A percentile compares a stretch with the other conserved stretches of the same genome.
phyloP scores from a whole-genome alignment of 257 asterid species.

The Dorcoceras hygrometricum region DNA sequence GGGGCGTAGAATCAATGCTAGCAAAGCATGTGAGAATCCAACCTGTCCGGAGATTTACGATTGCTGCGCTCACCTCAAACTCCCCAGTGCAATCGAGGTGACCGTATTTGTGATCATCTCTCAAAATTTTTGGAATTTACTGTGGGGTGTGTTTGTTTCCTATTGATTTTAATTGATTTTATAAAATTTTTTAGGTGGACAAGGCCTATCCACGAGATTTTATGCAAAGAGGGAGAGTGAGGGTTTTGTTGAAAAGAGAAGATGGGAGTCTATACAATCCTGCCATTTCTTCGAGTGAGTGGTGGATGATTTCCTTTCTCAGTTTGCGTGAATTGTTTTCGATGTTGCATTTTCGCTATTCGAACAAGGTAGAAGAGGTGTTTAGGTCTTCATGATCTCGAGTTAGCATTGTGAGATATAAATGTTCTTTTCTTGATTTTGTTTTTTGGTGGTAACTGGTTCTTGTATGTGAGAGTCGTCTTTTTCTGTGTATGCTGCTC shows the following conservation, averaged over 20 bases:
- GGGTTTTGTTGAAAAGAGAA: conserved; percentile 77
- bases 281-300: conserved; percentile 69
- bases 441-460: not conserved
- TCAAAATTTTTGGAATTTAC: too few relatives aligned
- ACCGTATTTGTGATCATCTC: too few relatives aligned
- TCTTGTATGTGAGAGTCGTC: not conserved
- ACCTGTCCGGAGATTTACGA: conserved; percentile 76
- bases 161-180: not conserved
- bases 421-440: too few relatives aligned
- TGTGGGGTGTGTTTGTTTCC: conserved; percentile 23
- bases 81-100: conserved; percentile 90
- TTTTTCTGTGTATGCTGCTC: not conserved
- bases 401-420: conserved; percentile 12
- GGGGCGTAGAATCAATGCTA: conserved; percentile 79
- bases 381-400: conserved; percentile 13
- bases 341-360: too few relatives aligned
- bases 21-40: conserved; percentile 92
- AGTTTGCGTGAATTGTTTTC: not conserved
- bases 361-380: not conserved
- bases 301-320: too few relatives aligned
- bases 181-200: conserved; percentile 45
- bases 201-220: conserved; percentile 98
- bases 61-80: conserved; percentile 75
- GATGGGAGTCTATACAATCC: conserved; percentile 80
- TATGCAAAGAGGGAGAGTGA: conserved; percentile 96